A percentile compares a stretch with the other conserved stretches of the same genome.
phyloP scores from a whole-genome alignment of 768 basidiomycete species.

The Pholiota conissans region DNA sequence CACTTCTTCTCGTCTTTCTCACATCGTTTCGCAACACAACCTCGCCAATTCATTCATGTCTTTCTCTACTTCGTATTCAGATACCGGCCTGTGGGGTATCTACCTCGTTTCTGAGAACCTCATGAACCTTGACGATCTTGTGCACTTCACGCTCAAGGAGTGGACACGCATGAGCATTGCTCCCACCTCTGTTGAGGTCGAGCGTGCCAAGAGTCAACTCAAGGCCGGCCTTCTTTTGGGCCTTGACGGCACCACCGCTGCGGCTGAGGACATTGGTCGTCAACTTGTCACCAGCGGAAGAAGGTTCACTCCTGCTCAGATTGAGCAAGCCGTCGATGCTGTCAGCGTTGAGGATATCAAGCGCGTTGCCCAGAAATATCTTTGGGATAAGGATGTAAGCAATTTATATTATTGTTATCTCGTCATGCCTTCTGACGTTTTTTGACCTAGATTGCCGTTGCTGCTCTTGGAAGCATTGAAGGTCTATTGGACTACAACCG shows the following conservation, averaged over 20 bases:
- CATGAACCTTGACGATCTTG: conserved; percentile 88
- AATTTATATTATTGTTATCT: conserved; percentile 14
- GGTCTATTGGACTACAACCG: conserved; percentile 96
- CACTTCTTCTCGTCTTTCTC: conserved; percentile 87
- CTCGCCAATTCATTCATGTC: conserved; percentile 99
- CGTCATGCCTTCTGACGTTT: not conserved
- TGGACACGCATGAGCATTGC: conserved; percentile 94
- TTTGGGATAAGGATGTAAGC: conserved; percentile 93
- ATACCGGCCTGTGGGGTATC: conserved; percentile 99
- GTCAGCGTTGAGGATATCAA: conserved; percentile 89
- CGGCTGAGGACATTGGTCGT: conserved; percentile 98
- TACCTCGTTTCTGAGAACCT: conserved; percentile 96
- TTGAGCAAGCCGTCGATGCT: conserved; percentile 89
- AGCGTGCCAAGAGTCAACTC: conserved; percentile 97
- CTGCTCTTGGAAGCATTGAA: conserved; percentile 88
- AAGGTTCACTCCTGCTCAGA: conserved; percentile 89
- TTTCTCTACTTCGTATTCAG: conserved; percentile 98
- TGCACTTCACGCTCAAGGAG: conserved; percentile 93
- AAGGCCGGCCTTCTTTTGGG: conserved; percentile 91
- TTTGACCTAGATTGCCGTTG: conserved; percentile 66
- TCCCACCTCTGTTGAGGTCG: conserved; percentile 84
- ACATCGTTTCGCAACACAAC: conserved; percentile 89
- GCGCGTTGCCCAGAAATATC: conserved; percentile 92
- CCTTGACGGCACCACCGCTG: conserved; percentile 93
- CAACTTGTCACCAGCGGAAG: conserved; percentile 94